Evolutionary conservation across 768 basidiomycete species (phyloP), one percentile per base, ranked within the genome.

Genomic region (Russula emetica): DNA sequence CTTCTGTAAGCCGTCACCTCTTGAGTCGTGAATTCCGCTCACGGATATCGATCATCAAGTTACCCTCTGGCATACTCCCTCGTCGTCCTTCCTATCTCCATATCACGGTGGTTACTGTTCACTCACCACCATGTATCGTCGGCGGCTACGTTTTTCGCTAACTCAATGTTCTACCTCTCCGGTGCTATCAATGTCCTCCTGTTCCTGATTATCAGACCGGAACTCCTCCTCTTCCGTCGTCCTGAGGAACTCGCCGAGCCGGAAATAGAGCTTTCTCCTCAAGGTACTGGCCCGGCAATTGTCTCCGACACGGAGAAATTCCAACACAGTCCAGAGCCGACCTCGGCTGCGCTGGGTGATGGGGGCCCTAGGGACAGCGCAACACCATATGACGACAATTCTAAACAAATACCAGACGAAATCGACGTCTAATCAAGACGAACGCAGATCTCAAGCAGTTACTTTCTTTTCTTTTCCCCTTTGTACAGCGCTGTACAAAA

Each of bases 121-220:
- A 9, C 14, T 34, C 13, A 50, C 24, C 2, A 75, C 76, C 62
- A 69, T 78, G 55, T 74, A 42, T 65, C 74, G 2, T 67, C 74
- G 2, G 72, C 74, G 16, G 74, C 74, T 32, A 77, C 72, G 8
- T 73, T 79, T 42, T 68, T 70, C 32, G 74, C 71, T 30, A 61
- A 70, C 20, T 8, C 45, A 0, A 11, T 22, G 22, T n/a, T 9
- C 44, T 20, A 22, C 28, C 58, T 57, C n/a, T n/a, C n/a, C n/a
- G n/a, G n/a, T n/a, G n/a, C n/a, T n/a, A n/a, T n/a, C n/a, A n/a
- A n/a, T n/a, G n/a, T n/a, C n/a, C n/a, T n/a, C n/a, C n/a, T n/a
- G n/a, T n/a, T n/a, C n/a, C n/a, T n/a, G n/a, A n/a, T n/a, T n/a
- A n/a, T n/a, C n/a, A n/a, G n/a, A n/a, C n/a, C n/a, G n/a, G n/a